Evolutionary conservation across 73 alveolate species (phyloP).

Genomic region (Paramecium octaurelia): DNA sequence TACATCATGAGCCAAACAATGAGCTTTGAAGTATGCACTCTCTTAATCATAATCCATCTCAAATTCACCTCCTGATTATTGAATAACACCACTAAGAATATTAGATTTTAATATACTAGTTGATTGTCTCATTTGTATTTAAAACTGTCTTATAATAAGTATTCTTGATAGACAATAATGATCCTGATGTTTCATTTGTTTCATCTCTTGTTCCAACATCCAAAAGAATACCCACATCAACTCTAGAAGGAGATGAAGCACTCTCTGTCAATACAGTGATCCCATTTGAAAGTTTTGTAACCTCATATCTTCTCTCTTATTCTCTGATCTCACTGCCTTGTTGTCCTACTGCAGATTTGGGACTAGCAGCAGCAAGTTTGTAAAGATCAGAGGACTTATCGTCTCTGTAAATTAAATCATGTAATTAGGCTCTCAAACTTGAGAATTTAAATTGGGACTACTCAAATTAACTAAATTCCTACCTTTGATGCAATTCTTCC

Average conservation of each 20-base stretch:
- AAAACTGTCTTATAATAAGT: conserved; percentile 74
- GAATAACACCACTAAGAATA: conserved; percentile 70
- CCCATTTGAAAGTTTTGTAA: conserved; percentile 78
- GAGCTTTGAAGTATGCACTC: conserved; percentile 74
- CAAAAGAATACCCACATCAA: conserved; percentile 79
- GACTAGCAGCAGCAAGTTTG: background rate
- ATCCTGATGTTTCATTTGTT: conserved; percentile 79
- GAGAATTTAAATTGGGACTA: background rate
- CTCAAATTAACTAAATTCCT: background rate
- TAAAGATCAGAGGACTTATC: background rate
- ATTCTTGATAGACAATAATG: conserved; percentile 71
- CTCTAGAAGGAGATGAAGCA: conserved; percentile 75
- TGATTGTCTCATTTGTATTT: conserved; percentile 83
- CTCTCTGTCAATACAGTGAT: conserved; percentile 82
- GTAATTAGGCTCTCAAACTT: background rate
- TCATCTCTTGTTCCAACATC: conserved; percentile 89
- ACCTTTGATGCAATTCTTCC: conserved; percentile 4
- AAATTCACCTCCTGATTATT: conserved; percentile 85
- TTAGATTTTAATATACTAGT: conserved; percentile 59
- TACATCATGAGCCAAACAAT: conserved; percentile 83
- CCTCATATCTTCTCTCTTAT: conserved; percentile 64
- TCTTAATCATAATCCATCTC: conserved; percentile 82
- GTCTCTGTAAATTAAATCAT: background rate
- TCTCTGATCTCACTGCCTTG: conserved; percentile 45
- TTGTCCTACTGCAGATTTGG: background rate